Base-by-base conservation (phyloP, 2,329 filamentous ascomycete species). In the Colletotrichum gigasporum region DNA sequence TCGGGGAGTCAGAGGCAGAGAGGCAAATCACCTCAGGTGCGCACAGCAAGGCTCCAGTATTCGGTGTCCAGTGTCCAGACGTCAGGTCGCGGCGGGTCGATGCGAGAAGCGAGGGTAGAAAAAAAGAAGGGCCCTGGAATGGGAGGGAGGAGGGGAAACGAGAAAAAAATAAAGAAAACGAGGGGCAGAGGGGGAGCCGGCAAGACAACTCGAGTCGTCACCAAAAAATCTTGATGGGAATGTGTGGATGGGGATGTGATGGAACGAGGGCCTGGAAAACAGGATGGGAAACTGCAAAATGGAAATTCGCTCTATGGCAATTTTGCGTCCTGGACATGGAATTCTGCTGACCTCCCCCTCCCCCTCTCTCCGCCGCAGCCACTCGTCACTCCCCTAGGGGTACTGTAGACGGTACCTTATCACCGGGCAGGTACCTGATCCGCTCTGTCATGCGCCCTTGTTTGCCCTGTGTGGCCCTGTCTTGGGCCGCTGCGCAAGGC, bases 221-320 rank as follows among this genome's bases (percentile, higher is more conserved):
- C 53, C 30, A 47, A 22, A 55, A 55, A 55, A 55, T 44, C 52
- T 55, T 44, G 37, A 22, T 6, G n/a, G 18, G 48, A 26, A 16
- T 4, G 47, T 34, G 28, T 11, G 26, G 18, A 34, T 52, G 47
- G 47, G 56, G n/a, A 44, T 26, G 20, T n/a, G 18, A 5, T 9
- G 39, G 35, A 61, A 39, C 52, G 35, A 35, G 39, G 41, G 44
- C 39, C 56, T 32, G 26, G 32, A 45, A 53, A 26, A 42, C 20
- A 53, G 32, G 48, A 65, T 63, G 57, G 59, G 59, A 65, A 65
- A 65, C 57, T 65, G 28, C 51, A 52, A 63, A 63, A 65, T 50
- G 58, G 58, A 63, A 65, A 63, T 39, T 54, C 47, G 55, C 56
- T 42, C 54, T 35, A 65, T 65, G 62, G 62, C 61, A 65, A 65